Evolutionary conservation across 805 yeast genomes (phyloP).

Genomic region (Schwanniomyces yamadae): DNA sequence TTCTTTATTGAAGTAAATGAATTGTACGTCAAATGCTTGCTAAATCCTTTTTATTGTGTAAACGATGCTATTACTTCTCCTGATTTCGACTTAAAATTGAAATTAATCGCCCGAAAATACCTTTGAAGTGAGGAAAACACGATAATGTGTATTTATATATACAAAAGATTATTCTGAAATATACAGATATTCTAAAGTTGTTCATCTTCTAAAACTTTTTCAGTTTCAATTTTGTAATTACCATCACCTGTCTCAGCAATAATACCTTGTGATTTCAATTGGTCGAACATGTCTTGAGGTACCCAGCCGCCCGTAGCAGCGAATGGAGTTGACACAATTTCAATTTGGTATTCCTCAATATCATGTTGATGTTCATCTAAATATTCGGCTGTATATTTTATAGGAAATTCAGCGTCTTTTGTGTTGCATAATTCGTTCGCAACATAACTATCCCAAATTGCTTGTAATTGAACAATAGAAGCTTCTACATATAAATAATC

Average conservation of each 20-base stretch:
- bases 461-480: slow-evolving; percentile 60
- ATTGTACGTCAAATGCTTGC: slow-evolving; percentile 75
- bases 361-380: slow-evolving; percentile 56
- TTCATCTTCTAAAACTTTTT: slow-evolving; percentile 19
- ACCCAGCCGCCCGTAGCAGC: slow-evolving; percentile 94
- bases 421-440: slow-evolving; percentile 55
- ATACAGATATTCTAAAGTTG: neutral
- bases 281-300: slow-evolving; percentile 88
- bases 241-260: slow-evolving; percentile 56
- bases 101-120: slow-evolving; percentile 72
- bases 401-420: slow-evolving; percentile 50
- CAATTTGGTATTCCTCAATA: slow-evolving; percentile 66
- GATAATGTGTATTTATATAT: slow-evolving; percentile 1
- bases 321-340: slow-evolving; percentile 71
- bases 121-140: slow-evolving; percentile 33
- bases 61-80: slow-evolving; percentile 74
- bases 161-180: neutral
- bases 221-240: slow-evolving; percentile 34
- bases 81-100: slow-evolving; percentile 73
- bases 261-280: slow-evolving; percentile 64
- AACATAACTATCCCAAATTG: slow-evolving; percentile 67
- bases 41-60: slow-evolving; percentile 82
- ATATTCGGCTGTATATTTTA: slow-evolving; percentile 57
- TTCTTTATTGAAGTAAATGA: slow-evolving; percentile 86
- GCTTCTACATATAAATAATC: slow-evolving; percentile 68